Percentiles rank a stretch among this genome's conserved stretches.
Evolutionary conservation across 2,329 filamentous ascomycete genomes (phyloP).

Genomic region (Exophiala calicioides): DNA sequence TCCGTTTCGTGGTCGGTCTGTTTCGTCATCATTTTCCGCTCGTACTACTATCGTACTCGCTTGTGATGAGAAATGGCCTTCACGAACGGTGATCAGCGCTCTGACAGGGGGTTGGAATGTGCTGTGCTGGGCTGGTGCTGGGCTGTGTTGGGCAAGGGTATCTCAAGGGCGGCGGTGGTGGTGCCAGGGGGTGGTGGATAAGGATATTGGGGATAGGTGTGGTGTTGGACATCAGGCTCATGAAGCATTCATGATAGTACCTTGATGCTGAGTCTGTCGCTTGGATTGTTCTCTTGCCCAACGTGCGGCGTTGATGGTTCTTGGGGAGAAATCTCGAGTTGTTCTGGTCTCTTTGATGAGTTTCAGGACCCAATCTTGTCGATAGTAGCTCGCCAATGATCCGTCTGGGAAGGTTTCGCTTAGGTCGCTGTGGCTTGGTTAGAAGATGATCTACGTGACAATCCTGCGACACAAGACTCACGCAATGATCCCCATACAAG

Average conservation of each 20-base stretch:
- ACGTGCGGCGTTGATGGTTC: slow-evolving; percentile 90
- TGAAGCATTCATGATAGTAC: slow-evolving; percentile 33
- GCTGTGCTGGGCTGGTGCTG: slow-evolving; percentile 24
- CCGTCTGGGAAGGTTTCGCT: slow-evolving; percentile 91
- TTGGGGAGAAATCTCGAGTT: slow-evolving; percentile 80
- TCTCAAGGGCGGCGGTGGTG: slow-evolving; percentile 16
- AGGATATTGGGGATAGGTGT: slow-evolving; percentile 18
- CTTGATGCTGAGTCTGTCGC: slow-evolving; percentile 60
- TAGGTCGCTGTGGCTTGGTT: slow-evolving; percentile 69
- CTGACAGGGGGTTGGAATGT: slow-evolving; percentile 24
- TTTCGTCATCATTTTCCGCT: slow-evolving; percentile 21
- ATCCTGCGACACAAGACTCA: slow-evolving; percentile 49
- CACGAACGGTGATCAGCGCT: slow-evolving; percentile 27
- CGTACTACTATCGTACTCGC: slow-evolving; percentile 17
- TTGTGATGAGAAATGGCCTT: slow-evolving; percentile 29
- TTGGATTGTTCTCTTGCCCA: slow-evolving; percentile 98
- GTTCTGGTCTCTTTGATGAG: slow-evolving; percentile 91
- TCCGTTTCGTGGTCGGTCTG: slow-evolving; percentile 15
- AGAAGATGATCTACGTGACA: slow-evolving; percentile 18
- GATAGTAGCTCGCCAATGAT: slow-evolving; percentile 80
- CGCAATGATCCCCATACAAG: slow-evolving; percentile 98
- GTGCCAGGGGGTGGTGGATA: slow-evolving; percentile 22
- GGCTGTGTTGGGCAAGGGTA: slow-evolving; percentile 15
- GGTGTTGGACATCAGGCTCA: slow-evolving; percentile 26
- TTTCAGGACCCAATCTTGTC: slow-evolving; percentile 82